These are phyloP conservation scores for Clavariopsis aquatica DNA, from an alignment of 495 filamentous ascomycete genomes.

Conservation along the genomic window DNA sequence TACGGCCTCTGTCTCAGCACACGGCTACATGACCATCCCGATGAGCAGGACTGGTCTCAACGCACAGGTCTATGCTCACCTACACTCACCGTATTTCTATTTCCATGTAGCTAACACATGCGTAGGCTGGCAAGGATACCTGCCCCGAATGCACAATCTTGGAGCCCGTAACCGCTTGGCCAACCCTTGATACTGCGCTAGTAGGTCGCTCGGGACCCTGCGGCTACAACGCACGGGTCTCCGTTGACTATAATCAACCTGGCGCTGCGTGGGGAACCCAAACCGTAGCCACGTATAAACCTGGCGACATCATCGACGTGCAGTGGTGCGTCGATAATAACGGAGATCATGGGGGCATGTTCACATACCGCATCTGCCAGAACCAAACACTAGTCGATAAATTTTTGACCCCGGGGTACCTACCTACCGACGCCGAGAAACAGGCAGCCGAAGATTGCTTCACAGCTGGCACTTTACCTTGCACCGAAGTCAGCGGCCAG, in stretches of 20 bases:
- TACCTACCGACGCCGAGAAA: constrained; percentile 57
- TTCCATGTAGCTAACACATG: not conserved
- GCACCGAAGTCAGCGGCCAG: constrained; percentile 57
- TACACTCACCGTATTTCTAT: not conserved
- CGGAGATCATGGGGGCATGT: constrained; percentile 63
- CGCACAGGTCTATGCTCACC: not conserved
- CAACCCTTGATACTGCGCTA: constrained; percentile 49
- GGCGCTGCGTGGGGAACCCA: constrained; percentile 49
- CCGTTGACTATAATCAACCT: constrained; percentile 59
- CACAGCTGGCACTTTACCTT: constrained; percentile 51
- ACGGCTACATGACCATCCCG: constrained; percentile 6
- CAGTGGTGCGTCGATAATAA: constrained; percentile 62
- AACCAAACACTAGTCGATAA: constrained; percentile 55
- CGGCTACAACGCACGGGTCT: constrained; percentile 58
- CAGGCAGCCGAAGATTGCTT: constrained; percentile 59
- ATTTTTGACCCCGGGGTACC: constrained; percentile 53
- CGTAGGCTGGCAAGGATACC: constrained; percentile 53
- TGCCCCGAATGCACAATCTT: constrained; percentile 61
- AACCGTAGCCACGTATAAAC: constrained; percentile 50
- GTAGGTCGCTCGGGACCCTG: constrained; percentile 58
- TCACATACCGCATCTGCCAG: constrained; percentile 58
- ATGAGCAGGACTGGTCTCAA: constrained; percentile 13
- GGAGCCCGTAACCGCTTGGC: constrained; percentile 55
- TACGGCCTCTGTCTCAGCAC: not conserved
- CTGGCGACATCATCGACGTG: constrained; percentile 53